These are phyloP conservation scores for Fusarium sp. DNA, from an alignment of 2,329 filamentous ascomycete species.

Conservation along the genomic window DNA sequence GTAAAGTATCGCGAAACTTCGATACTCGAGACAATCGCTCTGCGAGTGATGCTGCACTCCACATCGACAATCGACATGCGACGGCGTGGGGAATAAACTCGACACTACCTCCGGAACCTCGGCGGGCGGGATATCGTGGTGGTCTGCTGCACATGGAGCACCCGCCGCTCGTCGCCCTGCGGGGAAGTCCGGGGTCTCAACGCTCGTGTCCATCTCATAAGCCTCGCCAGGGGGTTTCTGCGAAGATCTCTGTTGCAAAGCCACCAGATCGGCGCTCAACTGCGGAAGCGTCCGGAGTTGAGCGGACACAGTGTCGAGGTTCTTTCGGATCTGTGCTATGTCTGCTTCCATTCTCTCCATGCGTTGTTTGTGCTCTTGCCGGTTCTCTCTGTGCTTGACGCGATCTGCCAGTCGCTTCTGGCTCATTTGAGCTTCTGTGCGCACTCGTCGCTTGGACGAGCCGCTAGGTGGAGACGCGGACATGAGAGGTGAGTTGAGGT, in stretches of 20 bases:
- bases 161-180: conserved; percentile 8
- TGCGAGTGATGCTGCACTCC: conserved; percentile 41
- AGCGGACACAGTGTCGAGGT: conserved; percentile 33
- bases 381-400: conserved; percentile 44
- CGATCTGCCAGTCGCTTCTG: conserved; percentile 44
- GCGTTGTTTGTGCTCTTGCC: conserved; percentile 42
- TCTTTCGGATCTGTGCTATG: conserved; percentile 38
- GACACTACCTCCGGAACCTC: conserved; percentile 12
- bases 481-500: conserved; percentile 10
- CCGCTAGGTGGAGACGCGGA: conserved; percentile 28
- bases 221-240: conserved; percentile 24
- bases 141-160: conserved; percentile 7
- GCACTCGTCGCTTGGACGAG: conserved; percentile 33
- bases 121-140: conserved; percentile 15
- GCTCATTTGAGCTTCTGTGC: conserved; percentile 44
- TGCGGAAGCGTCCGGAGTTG: conserved; percentile 32
- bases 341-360: conserved; percentile 46
- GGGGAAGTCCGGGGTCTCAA: conserved; percentile 15
- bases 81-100: conserved; percentile 21
- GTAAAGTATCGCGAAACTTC: conserved; percentile 43
- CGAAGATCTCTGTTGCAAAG: conserved; percentile 24
- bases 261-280: conserved; percentile 20
- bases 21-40: conserved; percentile 42
- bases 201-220: conserved; percentile 9
- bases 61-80: conserved; percentile 43